Evolutionary conservation across 78 protist species (phyloP).

Genomic region (Bigelowiella natans): DNA sequence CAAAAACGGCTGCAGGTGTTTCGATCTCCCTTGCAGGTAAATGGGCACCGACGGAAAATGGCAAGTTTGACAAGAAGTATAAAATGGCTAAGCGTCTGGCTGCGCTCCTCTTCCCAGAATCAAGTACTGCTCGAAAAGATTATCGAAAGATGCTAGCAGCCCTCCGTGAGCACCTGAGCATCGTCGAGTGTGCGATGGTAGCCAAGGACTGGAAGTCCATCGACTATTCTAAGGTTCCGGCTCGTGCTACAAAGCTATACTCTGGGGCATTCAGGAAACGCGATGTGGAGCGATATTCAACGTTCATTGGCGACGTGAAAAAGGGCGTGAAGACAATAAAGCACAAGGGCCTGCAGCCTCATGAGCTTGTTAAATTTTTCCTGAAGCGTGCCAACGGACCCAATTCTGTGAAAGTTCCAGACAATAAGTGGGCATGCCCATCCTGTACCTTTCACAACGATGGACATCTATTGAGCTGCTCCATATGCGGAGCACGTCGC

Average conservation of each 20-base stretch:
- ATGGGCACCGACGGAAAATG: background rate
- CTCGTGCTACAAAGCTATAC: background rate
- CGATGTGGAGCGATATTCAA: background rate
- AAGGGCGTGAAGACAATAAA: background rate
- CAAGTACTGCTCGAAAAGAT: background rate
- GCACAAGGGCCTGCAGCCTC: background rate
- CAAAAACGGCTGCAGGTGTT: background rate
- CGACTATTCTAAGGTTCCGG: background rate
- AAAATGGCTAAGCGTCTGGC: background rate
- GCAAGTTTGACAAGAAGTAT: background rate
- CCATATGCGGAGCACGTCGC: too few species aligned
- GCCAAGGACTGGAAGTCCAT: background rate
- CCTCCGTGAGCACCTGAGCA: background rate
- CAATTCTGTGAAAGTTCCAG: too few species aligned
- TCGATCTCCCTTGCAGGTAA: background rate
- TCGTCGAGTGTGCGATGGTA: background rate
- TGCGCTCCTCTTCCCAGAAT: background rate
- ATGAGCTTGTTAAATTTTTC: background rate
- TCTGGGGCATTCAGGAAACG: background rate
- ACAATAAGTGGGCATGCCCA: background rate
- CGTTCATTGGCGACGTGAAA: background rate
- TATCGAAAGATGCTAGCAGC: background rate
- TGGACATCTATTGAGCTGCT: too few species aligned
- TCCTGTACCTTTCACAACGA: background rate
- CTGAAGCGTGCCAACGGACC: too few species aligned